Evolutionary conservation across 805 yeast genomes (phyloP).

Genomic region (Groenewaldozyma tartarivorans): DNA sequence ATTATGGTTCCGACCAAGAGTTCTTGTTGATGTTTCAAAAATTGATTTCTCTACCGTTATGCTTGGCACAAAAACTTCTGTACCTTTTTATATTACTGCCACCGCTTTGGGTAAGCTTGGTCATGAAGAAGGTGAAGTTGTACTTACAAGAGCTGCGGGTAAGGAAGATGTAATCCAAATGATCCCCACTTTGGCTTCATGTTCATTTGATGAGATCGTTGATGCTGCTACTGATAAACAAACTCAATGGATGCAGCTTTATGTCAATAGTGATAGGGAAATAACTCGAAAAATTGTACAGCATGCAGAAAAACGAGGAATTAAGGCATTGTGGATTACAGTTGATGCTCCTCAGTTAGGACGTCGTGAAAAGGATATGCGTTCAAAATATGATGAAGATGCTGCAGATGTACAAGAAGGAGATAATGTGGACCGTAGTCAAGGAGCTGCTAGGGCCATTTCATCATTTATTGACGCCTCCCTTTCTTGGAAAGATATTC

Average conservation of each 20-base stretch:
- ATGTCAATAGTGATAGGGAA: conserved; percentile 70
- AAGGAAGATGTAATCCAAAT: conserved; percentile 67
- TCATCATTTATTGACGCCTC: conserved; percentile 75
- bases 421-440: conserved; percentile 48
- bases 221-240: conserved; percentile 59
- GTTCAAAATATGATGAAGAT: conserved; percentile 49
- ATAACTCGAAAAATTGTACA: conserved; percentile 51
- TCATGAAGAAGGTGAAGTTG: conserved; percentile 86
- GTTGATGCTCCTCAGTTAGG: conserved; percentile 93
- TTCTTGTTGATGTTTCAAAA: conserved; percentile 70
- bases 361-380: conserved; percentile 80
- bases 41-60: conserved; percentile 64
- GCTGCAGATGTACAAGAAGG: conserved; percentile 36
- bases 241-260: conserved; percentile 81
- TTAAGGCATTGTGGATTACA: conserved; percentile 77
- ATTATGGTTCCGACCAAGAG: conserved; percentile 75
- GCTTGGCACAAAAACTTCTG: conserved; percentile 59
- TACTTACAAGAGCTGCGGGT: conserved; percentile 75
- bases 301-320: conserved; percentile 64
- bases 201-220: conserved; percentile 77
- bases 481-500: conserved; percentile 56
- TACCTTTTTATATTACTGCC: conserved; percentile 85
- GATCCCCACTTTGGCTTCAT: conserved; percentile 88
- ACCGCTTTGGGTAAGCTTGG: conserved; percentile 90
- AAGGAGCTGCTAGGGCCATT: conserved; percentile 82